These are phyloP conservation scores for Lophiostoma macrostomum DNA, from an alignment of 495 filamentous ascomycete genomes.

Conservation along the genomic window DNA sequence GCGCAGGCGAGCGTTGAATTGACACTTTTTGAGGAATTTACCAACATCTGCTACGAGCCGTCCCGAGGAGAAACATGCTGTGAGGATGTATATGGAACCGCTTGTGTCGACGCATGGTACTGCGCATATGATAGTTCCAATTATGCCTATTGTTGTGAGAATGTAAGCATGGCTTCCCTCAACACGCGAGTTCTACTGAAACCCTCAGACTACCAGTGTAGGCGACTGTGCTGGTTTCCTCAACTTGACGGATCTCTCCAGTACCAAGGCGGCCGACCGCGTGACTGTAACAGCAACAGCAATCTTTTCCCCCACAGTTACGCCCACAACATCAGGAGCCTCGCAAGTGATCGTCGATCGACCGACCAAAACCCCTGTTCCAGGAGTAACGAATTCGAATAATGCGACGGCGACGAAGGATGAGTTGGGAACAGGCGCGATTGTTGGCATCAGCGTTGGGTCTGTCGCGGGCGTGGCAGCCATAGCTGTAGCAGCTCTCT, in stretches of 20 bases:
- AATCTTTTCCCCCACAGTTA: not conserved
- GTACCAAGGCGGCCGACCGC: not conserved
- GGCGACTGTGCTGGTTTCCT: not conserved
- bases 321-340: not conserved
- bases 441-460: not conserved
- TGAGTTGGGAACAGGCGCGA: not conserved
- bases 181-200: not conserved
- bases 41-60: slow-evolving; percentile 19
- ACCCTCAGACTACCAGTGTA: not conserved
- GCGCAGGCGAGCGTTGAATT: too few species aligned
- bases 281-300: not conserved
- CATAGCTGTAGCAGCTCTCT: not conserved
- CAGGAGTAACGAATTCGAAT: not conserved
- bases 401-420: not conserved
- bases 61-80: slow-evolving; percentile 10
- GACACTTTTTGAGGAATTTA: not conserved
- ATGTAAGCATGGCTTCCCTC: not conserved
- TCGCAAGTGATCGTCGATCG: not conserved
- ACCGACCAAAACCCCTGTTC: not conserved
- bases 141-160: not conserved
- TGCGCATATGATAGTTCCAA: not conserved
- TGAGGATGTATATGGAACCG: slow-evolving; percentile 5
- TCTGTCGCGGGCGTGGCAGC: not conserved
- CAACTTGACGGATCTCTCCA: not conserved
- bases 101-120: not conserved